These are phyloP conservation scores for Saprolegnia parasitica DNA, from an alignment of 352 stramenopile species.

Conservation along the genomic window DNA sequence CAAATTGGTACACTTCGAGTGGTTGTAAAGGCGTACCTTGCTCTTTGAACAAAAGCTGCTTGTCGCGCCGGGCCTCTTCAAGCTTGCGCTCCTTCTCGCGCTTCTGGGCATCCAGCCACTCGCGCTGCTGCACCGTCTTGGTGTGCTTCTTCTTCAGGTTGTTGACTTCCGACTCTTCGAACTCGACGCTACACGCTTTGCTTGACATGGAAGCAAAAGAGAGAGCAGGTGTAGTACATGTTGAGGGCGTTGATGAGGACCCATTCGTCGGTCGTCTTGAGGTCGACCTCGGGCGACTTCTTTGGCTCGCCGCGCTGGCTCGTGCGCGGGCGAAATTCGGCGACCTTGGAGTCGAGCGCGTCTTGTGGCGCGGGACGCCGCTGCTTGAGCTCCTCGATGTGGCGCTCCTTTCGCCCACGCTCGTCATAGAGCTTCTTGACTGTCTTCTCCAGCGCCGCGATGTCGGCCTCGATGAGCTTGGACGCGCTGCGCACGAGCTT, in stretches of 20 bases:
- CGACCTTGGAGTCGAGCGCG: slow-evolving; percentile 29
- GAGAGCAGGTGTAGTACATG: too few relatives aligned
- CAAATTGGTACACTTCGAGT: neutral
- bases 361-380: slow-evolving; percentile 19
- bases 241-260: slow-evolving; percentile 67
- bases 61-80: slow-evolving; percentile 37
- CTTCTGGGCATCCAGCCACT: slow-evolving; percentile 56
- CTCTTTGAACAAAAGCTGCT: slow-evolving; percentile 34
- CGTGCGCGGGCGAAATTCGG: slow-evolving; percentile 15
- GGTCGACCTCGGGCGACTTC: slow-evolving; percentile 20
- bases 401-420: slow-evolving; percentile 32
- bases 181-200: slow-evolving; percentile 51
- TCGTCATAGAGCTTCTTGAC: slow-evolving; percentile 65
- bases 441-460: slow-evolving; percentile 53
- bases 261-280: slow-evolving; percentile 61
- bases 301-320: neutral
- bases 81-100: slow-evolving; percentile 42
- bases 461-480: slow-evolving; percentile 51
- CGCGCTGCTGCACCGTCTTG: slow-evolving; percentile 39
- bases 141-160: slow-evolving; percentile 53
- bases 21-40: slow-evolving; percentile 19
- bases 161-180: slow-evolving; percentile 51
- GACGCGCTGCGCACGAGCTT: slow-evolving; percentile 50
- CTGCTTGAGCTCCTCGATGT: slow-evolving; percentile 20
- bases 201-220: too few relatives aligned